Conservation (phyloP, 148 eudicot genomes). For the Talinum fruticosum region DNA sequence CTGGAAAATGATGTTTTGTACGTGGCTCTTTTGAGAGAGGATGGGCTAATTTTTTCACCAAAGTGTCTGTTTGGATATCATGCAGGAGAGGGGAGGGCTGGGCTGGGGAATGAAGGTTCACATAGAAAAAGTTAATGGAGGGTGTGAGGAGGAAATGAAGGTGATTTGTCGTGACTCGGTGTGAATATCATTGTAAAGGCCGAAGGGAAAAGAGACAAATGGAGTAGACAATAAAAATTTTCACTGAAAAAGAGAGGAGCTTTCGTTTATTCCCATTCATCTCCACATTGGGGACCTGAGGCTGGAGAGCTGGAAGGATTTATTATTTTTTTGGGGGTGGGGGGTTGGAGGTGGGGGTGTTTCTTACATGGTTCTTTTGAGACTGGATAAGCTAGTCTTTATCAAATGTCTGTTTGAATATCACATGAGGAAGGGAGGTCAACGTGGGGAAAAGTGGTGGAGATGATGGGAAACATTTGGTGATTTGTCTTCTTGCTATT, state of each 20-base stretch:
- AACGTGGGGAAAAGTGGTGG: too few species aligned
- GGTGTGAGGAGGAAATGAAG: neutral
- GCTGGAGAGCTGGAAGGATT: too few species aligned
- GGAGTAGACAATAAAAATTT: neutral
- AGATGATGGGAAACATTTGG: too few species aligned
- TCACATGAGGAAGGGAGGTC: too few species aligned
- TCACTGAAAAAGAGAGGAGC: neutral
- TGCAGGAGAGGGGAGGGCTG: neutral
- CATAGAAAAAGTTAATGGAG: neutral
- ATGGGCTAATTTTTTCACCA: neutral
- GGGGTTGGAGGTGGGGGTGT: too few species aligned
- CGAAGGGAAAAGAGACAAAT: neutral
- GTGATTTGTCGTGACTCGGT: neutral
- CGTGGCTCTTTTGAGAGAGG: neutral
- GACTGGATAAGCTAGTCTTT: too few species aligned
- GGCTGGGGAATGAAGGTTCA: neutral
- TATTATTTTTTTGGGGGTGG: too few species aligned
- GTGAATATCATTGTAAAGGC: neutral
- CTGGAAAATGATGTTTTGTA: neutral
- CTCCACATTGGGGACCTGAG: too few species aligned
- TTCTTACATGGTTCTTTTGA: too few species aligned
- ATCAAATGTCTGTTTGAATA: too few species aligned
- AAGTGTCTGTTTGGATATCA: neutral
- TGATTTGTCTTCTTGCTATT: too few species aligned
- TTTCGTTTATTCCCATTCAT: neutral